Evolutionary conservation across 2,329 filamentous ascomycete genomes (phyloP), one percentile per base, ranked within the genome.

Genomic region (Alternaria longipes): DNA sequence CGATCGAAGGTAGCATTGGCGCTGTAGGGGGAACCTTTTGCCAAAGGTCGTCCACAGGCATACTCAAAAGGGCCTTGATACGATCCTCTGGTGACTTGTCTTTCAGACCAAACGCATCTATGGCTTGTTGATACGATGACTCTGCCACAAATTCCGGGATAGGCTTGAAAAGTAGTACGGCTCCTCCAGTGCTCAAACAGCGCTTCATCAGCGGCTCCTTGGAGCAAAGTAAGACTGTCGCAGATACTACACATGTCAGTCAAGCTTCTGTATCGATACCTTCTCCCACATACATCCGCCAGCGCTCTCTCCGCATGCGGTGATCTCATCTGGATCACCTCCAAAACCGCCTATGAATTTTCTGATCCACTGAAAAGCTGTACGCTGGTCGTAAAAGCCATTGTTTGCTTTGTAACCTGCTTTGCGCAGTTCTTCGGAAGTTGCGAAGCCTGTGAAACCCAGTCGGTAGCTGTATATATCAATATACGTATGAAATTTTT

Each of bases 221-320:
- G 5, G 73, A 76, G 26, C 63, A 60, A 5, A 77, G 66, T 5
- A 77, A 57, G 64, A 73, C 68, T 4, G 66, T 71, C 4, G 66
- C 70, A 20, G 74, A 69, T n/a, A 72, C 72, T 74, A 9, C 18
- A 12, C 4, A 3, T 6, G 40, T 68, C 36, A 69, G 62, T 51
- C 36, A 4, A n/a, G 20, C 1, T 30, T 44, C 24, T 11, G 18
- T 0, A 4, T 20, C n/a, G n/a, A 20, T 8, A 5, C n/a, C n/a
- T n/a, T n/a, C n/a, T n/a, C 5, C 8, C 14, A 65, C 78, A 66
- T 72, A 80, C 82, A 74, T n/a, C 75, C 83, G 32, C 84, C 84
- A 6, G 82, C 82, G 49, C 81, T 83, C 64, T 85, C 80, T 16
- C 84, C 84, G n/a, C 80, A 73, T 7, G 80, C 66, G 0, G 79